phyloP scores from a whole-genome alignment of 371 early-diverging fungal genomes.

The Mucor piriformis region DNA sequence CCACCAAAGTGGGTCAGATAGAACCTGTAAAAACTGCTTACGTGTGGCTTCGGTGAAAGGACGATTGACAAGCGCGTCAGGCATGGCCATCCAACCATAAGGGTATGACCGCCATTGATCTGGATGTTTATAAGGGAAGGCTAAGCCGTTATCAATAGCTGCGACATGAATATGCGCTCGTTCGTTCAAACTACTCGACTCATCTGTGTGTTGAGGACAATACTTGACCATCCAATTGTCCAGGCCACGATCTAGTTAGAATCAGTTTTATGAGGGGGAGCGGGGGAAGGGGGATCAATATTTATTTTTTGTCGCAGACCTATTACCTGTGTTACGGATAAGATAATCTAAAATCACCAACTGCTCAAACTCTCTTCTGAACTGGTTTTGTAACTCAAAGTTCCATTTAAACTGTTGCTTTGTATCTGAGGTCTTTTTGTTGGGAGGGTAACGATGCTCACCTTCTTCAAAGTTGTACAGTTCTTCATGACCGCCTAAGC shows the following conservation, averaged over 20 bases:
- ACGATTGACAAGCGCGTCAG: conserved; percentile 52
- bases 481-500: conserved; percentile 27
- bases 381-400: conserved; percentile 63
- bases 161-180: conserved; percentile 68
- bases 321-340: conserved; percentile 90
- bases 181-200: conserved; percentile 4
- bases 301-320: too few relatives aligned
- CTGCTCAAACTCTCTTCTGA: conserved; percentile 82
- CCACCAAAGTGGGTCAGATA: conserved; percentile 84
- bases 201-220: too few relatives aligned
- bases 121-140: conserved; percentile 93
- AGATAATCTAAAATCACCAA: conserved; percentile 87
- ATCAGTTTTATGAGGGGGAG: not conserved
- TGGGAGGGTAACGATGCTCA: not conserved
- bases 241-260: conserved; percentile 72
- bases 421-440: not conserved
- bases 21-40: conserved; percentile 62
- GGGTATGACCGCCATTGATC: conserved; percentile 90
- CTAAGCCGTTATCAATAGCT: conserved; percentile 92
- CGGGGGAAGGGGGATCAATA: too few relatives aligned
- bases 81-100: conserved; percentile 84
- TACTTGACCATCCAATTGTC: conserved; percentile 93
- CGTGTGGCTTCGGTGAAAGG: conserved; percentile 77
- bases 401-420: conserved; percentile 63
- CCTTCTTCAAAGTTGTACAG: conserved; percentile 18